These are phyloP conservation scores for Penicillium riverlandense DNA, from an alignment of 495 filamentous ascomycete species.

Conservation along the genomic window DNA sequence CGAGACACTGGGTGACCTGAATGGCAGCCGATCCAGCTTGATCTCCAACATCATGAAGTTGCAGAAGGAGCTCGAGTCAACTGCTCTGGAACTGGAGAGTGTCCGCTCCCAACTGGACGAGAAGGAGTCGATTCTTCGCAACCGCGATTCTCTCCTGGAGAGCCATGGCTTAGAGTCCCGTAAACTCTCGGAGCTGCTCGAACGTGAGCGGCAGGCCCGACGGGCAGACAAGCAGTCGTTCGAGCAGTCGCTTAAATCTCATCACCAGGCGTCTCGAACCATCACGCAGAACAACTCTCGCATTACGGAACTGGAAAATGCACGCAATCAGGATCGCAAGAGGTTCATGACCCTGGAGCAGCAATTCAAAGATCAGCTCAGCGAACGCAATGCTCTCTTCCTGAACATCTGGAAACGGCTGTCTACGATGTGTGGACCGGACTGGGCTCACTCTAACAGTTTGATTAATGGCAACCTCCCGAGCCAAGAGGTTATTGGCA, in stretches of 20 bases:
- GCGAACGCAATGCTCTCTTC: slow-evolving; percentile 82
- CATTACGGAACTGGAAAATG: slow-evolving; percentile 75
- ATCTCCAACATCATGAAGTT: slow-evolving; percentile 82
- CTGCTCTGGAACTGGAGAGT: slow-evolving; percentile 70
- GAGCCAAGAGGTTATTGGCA: slow-evolving; percentile 68
- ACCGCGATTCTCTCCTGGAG: slow-evolving; percentile 89
- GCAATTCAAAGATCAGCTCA: slow-evolving; percentile 75
- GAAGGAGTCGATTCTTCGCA: slow-evolving; percentile 81
- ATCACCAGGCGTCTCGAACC: slow-evolving; percentile 74
- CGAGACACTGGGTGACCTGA: slow-evolving; percentile 75
- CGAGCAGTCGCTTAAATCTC: slow-evolving; percentile 78
- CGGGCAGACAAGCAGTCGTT: slow-evolving; percentile 78
- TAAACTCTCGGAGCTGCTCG: slow-evolving; percentile 79
- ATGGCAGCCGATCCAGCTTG: slow-evolving; percentile 78
- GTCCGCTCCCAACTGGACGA: slow-evolving; percentile 69
- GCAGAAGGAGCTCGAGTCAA: slow-evolving; percentile 79
- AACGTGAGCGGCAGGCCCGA: slow-evolving; percentile 81
- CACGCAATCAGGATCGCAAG: slow-evolving; percentile 64
- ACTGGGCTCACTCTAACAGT: slow-evolving; percentile 87
- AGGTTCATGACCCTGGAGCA: slow-evolving; percentile 66
- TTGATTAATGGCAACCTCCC: slow-evolving; percentile 82
- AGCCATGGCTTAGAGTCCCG: slow-evolving; percentile 77
- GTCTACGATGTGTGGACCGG: slow-evolving; percentile 75
- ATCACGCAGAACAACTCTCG: slow-evolving; percentile 76
- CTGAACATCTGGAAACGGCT: slow-evolving; percentile 82